phyloP scores from a whole-genome alignment of 1,284 basidiomycete species.

The Mycena citricolor region DNA sequence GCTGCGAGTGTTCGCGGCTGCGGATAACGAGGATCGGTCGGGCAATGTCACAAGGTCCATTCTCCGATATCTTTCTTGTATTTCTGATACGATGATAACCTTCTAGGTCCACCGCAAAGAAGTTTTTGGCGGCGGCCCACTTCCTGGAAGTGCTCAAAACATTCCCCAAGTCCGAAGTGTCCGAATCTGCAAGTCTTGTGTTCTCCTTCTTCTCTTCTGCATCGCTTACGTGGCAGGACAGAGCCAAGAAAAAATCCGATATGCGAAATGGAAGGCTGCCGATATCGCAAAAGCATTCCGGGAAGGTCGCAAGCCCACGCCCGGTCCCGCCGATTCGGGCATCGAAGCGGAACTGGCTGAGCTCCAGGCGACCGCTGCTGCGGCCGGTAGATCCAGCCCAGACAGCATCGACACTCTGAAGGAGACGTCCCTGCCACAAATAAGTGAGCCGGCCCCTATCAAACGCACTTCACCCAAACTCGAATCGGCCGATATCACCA shows the following conservation, averaged over 20 bases:
- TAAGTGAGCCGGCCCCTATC: too few species aligned
- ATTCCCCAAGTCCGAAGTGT: constrained; percentile 62
- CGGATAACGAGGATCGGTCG: constrained; percentile 88
- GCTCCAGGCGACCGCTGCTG: constrained; percentile 24
- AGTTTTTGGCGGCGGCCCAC: constrained; percentile 85
- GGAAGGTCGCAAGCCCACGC: constrained; percentile 75
- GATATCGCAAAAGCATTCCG: constrained; percentile 87
- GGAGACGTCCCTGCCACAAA: too few species aligned
- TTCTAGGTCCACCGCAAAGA: constrained; percentile 83
- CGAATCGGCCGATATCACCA: constrained; percentile 31
- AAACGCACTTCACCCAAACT: constrained; percentile 28
- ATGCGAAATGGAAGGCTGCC: constrained; percentile 91
- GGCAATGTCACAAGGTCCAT: constrained; percentile 73
- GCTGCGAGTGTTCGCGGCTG: constrained; percentile 79
- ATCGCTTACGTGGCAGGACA: constrained; percentile 31
- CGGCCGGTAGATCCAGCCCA: constrained; percentile 22
- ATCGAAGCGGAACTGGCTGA: constrained; percentile 32
- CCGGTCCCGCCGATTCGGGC: constrained; percentile 53
- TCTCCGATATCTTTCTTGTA: neutral
- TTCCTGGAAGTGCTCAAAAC: constrained; percentile 82
- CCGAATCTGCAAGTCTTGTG: constrained; percentile 44
- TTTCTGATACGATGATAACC: too few species aligned
- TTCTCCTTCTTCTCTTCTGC: constrained; percentile 9
- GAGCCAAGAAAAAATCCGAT: constrained; percentile 79
- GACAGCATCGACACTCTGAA: constrained; percentile 9